Percentiles rank a stretch among this genome's conserved stretches.
Conservation (phyloP, 768 basidiomycete species). For the Tricholoma flavovirens region DNA sequence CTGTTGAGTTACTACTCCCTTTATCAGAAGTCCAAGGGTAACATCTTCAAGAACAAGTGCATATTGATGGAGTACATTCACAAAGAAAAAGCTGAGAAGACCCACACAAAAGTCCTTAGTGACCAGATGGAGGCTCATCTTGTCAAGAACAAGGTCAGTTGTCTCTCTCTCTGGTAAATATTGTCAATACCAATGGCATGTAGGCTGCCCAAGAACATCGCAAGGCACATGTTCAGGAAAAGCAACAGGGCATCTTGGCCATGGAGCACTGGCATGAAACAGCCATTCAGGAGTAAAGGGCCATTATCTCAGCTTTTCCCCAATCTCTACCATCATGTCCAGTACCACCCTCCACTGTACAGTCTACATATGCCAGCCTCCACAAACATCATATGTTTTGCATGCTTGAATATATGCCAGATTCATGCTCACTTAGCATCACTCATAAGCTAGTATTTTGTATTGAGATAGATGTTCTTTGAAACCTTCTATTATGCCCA, state of each 20-base stretch:
- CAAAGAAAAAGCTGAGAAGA: conserved; percentile 99
- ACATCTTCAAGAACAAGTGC: conserved; percentile 99
- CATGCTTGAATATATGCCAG: no score
- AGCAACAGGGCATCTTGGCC: conserved; percentile 79
- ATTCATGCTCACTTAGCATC: no score
- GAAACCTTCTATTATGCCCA: no score
- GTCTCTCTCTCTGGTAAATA: neutral
- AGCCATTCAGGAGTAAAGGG: conserved; percentile 54
- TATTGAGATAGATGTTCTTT: no score
- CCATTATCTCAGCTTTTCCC: neutral
- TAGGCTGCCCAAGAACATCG: conserved; percentile 91
- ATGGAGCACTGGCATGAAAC: conserved; percentile 82
- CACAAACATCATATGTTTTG: no score
- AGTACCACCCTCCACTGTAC: no score
- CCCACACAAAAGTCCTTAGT: conserved; percentile 91
- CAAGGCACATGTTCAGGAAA: conserved; percentile 80
- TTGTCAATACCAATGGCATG: no score
- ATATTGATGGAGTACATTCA: conserved; percentile 99
- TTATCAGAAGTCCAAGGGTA: conserved; percentile 99
- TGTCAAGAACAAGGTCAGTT: conserved; percentile 91
- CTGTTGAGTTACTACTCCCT: conserved; percentile 99
- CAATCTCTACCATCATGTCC: no score
- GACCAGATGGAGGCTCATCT: conserved; percentile 99
- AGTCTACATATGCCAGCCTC: no score
- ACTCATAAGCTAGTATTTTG: no score